These are phyloP conservation scores for Zygosaccharomyces sapae DNA, from an alignment of 1,139 yeast genomes.

Conservation along the genomic window DNA sequence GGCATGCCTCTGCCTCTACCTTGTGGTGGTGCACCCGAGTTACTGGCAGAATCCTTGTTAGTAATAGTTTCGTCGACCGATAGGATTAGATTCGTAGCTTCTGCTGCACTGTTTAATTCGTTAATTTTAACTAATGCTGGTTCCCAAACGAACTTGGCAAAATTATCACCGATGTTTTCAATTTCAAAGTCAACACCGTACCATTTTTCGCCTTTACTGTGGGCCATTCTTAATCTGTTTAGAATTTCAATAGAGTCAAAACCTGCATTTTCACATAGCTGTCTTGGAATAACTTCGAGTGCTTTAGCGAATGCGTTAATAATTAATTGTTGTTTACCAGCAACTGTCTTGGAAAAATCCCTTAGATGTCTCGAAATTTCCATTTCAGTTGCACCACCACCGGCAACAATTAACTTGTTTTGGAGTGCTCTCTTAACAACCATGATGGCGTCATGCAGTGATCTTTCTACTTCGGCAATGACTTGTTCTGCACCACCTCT, in stretches of 20 bases:
- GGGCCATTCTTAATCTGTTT: slow-evolving; percentile 86
- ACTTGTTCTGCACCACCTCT: slow-evolving; percentile 99
- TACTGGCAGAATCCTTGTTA: slow-evolving; percentile 64
- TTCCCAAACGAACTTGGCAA: slow-evolving; percentile 91
- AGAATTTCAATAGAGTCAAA: slow-evolving; percentile 91
- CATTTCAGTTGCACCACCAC: slow-evolving; percentile 99
- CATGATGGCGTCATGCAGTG: slow-evolving; percentile 97
- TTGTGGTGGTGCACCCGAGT: slow-evolving; percentile 47
- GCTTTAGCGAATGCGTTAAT: slow-evolving; percentile 93
- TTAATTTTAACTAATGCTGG: slow-evolving; percentile 91
- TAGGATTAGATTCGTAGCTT: slow-evolving; percentile 87
- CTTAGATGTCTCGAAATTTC: slow-evolving; percentile 85
- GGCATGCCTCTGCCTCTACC: slow-evolving; percentile 58
- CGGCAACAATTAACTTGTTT: slow-evolving; percentile 86
- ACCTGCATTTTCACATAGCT: slow-evolving; percentile 96
- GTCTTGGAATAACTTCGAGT: slow-evolving; percentile 93
- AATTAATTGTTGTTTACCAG: slow-evolving; percentile 93
- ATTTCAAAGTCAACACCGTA: slow-evolving; percentile 87
- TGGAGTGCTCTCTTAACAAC: slow-evolving; percentile 92
- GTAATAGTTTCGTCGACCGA: slow-evolving; percentile 94
- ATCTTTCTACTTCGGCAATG: slow-evolving; percentile 96
- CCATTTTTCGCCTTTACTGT: slow-evolving; percentile 89
- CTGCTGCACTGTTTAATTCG: slow-evolving; percentile 93
- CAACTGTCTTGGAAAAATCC: slow-evolving; percentile 79
- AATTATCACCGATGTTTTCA: slow-evolving; percentile 79